Conservation (phyloP, 2,329 filamentous ascomycete species). For the Aureobasidium mangrovei region DNA sequence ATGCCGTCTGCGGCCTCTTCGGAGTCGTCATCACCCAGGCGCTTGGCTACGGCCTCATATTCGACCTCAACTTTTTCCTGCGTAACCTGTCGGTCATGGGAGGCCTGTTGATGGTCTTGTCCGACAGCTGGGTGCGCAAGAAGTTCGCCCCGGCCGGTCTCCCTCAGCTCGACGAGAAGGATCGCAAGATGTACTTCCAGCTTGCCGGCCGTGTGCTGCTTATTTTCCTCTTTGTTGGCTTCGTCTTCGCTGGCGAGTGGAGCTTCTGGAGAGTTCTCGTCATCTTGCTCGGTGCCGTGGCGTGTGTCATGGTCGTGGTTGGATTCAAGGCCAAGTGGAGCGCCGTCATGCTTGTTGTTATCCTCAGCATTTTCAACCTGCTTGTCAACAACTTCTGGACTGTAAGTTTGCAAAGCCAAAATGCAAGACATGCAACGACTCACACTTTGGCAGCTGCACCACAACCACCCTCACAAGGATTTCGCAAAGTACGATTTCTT, state of each 20-base stretch:
- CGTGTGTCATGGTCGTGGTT: conserved; percentile 96
- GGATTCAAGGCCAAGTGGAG: conserved; percentile 99
- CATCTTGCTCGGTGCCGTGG: conserved; percentile 74
- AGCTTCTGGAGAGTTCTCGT: conserved; percentile 79
- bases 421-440: not conserved
- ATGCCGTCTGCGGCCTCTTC: conserved; percentile 83
- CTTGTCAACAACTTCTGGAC: conserved; percentile 99
- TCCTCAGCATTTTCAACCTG: conserved; percentile 93
- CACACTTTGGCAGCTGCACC: conserved; percentile 60
- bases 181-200: conserved; percentile 99
- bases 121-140: conserved; percentile 97
- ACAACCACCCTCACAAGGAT: conserved; percentile 98
- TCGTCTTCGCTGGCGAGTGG: conserved; percentile 93
- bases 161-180: conserved; percentile 93
- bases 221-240: conserved; percentile 96
- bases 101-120: conserved; percentile 93
- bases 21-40: conserved; percentile 88
- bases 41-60: conserved; percentile 93
- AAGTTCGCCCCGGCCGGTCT: conserved; percentile 92
- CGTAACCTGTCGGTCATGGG: conserved; percentile 97
- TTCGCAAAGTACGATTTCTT: conserved; percentile 99
- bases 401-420: conserved; percentile 46
- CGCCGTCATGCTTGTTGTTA: conserved; percentile 86
- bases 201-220: conserved; percentile 88
- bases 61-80: conserved; percentile 99